Evolutionary conservation across 2,329 filamentous ascomycete species (phyloP).

Genomic region (Venturia asperata): DNA sequence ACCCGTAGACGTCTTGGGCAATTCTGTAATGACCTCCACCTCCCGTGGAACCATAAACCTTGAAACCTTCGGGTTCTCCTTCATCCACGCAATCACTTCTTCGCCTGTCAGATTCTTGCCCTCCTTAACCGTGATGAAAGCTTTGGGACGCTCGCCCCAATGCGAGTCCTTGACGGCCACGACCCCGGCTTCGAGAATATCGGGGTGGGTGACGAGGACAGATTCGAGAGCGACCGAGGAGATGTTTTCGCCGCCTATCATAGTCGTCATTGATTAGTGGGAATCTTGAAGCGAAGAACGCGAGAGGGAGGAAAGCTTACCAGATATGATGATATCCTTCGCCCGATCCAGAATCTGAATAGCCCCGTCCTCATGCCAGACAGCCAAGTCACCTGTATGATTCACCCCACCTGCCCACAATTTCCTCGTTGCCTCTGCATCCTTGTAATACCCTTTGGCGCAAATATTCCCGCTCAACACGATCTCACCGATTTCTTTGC

Average conservation of each 20-base stretch:
- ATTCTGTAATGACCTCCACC: constrained; percentile 71
- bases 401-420: constrained; percentile 79
- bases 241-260: constrained; percentile 91
- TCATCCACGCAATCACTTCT: constrained; percentile 81
- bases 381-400: constrained; percentile 87
- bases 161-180: constrained; percentile 80
- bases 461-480: constrained; percentile 90
- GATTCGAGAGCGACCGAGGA: constrained; percentile 86
- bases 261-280: constrained; percentile 14
- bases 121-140: constrained; percentile 74
- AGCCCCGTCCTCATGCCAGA: constrained; percentile 85
- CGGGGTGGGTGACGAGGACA: constrained; percentile 80
- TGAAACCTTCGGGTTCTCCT: constrained; percentile 70
- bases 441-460: constrained; percentile 85
- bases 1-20: constrained; percentile 95
- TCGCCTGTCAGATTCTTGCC: constrained; percentile 55
- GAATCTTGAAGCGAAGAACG: not conserved
- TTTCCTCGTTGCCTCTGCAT: constrained; percentile 75
- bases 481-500: constrained; percentile 73
- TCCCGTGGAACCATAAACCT: constrained; percentile 78
- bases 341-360: constrained; percentile 88
- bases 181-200: constrained; percentile 85
- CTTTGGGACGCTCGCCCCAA: constrained; percentile 96
- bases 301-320: constrained; percentile 39
- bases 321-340: constrained; percentile 97